phyloP scores from a whole-genome alignment of 129 eudicot genomes.

The Chrysanthemum seticuspe region DNA sequence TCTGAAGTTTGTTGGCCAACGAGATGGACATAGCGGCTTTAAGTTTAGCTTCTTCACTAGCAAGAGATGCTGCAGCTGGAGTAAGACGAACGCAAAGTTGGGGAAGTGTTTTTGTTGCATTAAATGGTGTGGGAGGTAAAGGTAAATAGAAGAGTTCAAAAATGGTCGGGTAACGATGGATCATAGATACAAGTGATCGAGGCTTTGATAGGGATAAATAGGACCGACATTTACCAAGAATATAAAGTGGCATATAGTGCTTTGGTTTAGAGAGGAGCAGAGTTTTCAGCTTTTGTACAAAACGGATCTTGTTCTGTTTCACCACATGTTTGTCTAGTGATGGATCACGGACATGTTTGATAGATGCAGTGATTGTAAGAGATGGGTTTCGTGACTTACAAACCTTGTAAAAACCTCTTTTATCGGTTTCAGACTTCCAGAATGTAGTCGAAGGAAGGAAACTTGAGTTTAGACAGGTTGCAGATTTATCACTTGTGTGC shows the following conservation, averaged over 20 bases:
- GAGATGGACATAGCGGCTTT: constrained; percentile 45
- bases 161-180: constrained; percentile 81
- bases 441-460: constrained; percentile 31
- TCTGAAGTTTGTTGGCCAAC: constrained; percentile 68
- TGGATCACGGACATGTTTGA: constrained; percentile 68
- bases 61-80: constrained; percentile 76
- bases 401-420: not conserved
- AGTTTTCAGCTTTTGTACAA: constrained; percentile 79
- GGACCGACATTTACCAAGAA: constrained; percentile 70
- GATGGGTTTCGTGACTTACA: constrained; percentile 21
- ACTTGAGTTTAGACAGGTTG: constrained; percentile 23
- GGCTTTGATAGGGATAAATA: constrained; percentile 67
- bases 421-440: constrained; percentile 10
- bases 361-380: constrained; percentile 33
- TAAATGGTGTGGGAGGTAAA: constrained; percentile 58
- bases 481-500: constrained; percentile 13
- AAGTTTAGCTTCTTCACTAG: constrained; percentile 53
- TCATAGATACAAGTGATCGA: constrained; percentile 71
- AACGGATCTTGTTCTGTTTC: constrained; percentile 81
- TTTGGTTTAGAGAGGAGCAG: constrained; percentile 87
- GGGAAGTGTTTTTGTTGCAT: constrained; percentile 63
- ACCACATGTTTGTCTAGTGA: constrained; percentile 71
- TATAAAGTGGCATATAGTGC: constrained; percentile 70
- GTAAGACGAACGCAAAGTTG: constrained; percentile 94
- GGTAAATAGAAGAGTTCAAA: constrained; percentile 84